Evolutionary conservation across 2,329 filamentous ascomycete genomes (phyloP).

Genomic region (Claviceps pusilla): DNA sequence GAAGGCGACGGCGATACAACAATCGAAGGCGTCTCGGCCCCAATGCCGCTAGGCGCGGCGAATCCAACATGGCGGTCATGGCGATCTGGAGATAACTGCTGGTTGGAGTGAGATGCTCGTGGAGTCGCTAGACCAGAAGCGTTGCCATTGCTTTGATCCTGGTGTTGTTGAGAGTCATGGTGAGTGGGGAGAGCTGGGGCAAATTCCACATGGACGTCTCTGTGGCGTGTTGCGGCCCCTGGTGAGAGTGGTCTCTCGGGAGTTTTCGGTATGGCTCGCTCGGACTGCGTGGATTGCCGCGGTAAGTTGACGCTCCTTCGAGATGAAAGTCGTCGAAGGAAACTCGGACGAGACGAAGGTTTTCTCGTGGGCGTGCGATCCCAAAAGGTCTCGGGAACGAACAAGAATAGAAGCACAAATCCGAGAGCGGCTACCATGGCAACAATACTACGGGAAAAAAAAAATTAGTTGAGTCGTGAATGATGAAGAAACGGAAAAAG

Average conservation of each 20-base stretch:
- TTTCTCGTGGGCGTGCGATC: constrained; percentile 54
- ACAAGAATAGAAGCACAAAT: constrained; percentile 62
- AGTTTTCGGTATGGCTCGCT: constrained; percentile 3
- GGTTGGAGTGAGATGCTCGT: constrained; percentile 8
- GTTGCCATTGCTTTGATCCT: neutral
- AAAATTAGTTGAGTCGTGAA: neutral
- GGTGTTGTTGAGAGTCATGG: neutral
- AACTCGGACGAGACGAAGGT: constrained; percentile 25
- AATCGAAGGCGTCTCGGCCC: constrained; percentile 4
- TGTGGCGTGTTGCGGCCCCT: constrained; percentile 10
- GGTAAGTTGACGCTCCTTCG: constrained; percentile 13
- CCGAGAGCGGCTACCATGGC: constrained; percentile 64
- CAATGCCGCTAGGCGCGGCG: constrained; percentile 15
- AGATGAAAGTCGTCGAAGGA: constrained; percentile 35
- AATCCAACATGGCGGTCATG: constrained; percentile 41
- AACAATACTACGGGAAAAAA: constrained; percentile 49
- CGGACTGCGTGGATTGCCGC: neutral
- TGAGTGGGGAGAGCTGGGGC: constrained; percentile 7
- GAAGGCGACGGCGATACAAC: neutral
- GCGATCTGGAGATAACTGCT: neutral
- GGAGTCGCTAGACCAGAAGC: neutral
- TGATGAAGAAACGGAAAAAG: neutral
- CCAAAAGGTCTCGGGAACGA: constrained; percentile 94
- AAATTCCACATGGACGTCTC: constrained; percentile 19
- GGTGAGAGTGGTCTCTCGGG: constrained; percentile 8